phyloP scores from a whole-genome alignment of 352 stramenopile species.

The Phytophthora pisi region DNA sequence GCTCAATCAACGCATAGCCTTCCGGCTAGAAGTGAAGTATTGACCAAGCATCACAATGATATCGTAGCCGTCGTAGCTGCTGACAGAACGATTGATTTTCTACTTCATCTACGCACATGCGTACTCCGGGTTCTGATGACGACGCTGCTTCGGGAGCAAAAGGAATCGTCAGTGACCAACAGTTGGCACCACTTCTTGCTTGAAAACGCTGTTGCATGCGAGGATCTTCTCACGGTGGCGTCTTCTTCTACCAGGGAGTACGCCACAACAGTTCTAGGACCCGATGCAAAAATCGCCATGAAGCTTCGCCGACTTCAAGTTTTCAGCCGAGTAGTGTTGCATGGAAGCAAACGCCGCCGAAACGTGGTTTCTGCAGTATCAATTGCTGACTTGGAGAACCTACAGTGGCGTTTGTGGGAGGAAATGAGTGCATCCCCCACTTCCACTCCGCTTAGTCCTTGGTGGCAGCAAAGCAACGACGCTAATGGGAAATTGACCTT shows the following conservation, averaged over 20 bases:
- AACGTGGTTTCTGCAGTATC: slow-evolving; percentile 6
- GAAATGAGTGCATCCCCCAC: slow-evolving; percentile 3
- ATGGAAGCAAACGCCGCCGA: slow-evolving; percentile 5
- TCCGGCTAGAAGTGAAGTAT: slow-evolving; percentile 21
- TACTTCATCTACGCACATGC: slow-evolving; percentile 26
- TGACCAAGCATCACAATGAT: slow-evolving; percentile 26
- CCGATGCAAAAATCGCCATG: slow-evolving; percentile 41
- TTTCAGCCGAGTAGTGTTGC: slow-evolving; percentile 26
- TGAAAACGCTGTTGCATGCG: slow-evolving; percentile 13
- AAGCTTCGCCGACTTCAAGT: slow-evolving; percentile 38
- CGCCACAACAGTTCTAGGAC: slow-evolving; percentile 26
- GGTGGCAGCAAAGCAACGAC: slow-evolving; percentile 36
- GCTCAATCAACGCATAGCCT: slow-evolving; percentile 8
- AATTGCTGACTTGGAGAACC: slow-evolving; percentile 36
- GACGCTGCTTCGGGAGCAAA: slow-evolving; percentile 23
- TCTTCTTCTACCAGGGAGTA: slow-evolving; percentile 22
- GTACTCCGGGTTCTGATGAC: slow-evolving; percentile 36
- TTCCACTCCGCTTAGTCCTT: slow-evolving; percentile 7
- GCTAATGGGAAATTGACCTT: slow-evolving; percentile 28
- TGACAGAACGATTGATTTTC: slow-evolving; percentile 14
- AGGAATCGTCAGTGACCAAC: not conserved
- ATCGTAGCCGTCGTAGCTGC: slow-evolving; percentile 5
- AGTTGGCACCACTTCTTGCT: slow-evolving; percentile 28
- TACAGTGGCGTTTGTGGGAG: slow-evolving; percentile 43
- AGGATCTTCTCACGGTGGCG: slow-evolving; percentile 37